phyloP scores from a whole-genome alignment of 257 asterid genomes.

The Solanum appendiculatum region DNA sequence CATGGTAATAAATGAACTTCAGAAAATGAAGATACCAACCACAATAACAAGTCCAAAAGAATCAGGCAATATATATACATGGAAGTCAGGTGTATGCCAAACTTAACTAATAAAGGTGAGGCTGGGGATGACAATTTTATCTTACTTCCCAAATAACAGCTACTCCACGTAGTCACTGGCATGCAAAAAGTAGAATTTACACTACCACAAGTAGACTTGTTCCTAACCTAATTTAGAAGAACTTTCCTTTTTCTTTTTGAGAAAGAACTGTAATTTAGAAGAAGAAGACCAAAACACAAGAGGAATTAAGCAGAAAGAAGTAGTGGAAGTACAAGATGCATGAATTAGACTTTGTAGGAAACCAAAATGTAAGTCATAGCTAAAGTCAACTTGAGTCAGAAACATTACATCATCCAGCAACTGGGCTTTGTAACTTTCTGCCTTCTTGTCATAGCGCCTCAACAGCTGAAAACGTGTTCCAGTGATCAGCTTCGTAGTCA shows the following conservation, averaged over 20 bases:
- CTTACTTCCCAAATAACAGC: neutral
- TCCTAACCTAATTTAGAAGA: neutral
- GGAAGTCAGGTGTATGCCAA: neutral
- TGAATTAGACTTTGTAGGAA: neutral
- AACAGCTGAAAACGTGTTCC: conserved; percentile 89
- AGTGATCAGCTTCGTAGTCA: conserved; percentile 77
- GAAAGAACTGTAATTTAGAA: neutral
- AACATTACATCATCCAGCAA: conserved; percentile 68
- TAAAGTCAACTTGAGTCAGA: neutral
- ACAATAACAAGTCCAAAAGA: neutral
- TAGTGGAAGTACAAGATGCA: neutral
- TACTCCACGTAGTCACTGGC: neutral
- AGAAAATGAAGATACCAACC: neutral
- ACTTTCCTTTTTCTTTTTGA: neutral
- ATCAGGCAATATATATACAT: neutral
- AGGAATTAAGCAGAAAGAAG: neutral
- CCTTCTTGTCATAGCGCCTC: conserved; percentile 84
- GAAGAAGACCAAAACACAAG: neutral
- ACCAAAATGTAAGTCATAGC: neutral
- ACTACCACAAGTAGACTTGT: neutral
- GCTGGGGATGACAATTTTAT: neutral
- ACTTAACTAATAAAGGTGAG: neutral
- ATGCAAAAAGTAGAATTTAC: neutral
- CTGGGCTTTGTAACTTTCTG: conserved; percentile 67
- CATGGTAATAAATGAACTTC: neutral